phyloP scores from a whole-genome alignment of 257 asterid species.

The Apocynum venetum region DNA sequence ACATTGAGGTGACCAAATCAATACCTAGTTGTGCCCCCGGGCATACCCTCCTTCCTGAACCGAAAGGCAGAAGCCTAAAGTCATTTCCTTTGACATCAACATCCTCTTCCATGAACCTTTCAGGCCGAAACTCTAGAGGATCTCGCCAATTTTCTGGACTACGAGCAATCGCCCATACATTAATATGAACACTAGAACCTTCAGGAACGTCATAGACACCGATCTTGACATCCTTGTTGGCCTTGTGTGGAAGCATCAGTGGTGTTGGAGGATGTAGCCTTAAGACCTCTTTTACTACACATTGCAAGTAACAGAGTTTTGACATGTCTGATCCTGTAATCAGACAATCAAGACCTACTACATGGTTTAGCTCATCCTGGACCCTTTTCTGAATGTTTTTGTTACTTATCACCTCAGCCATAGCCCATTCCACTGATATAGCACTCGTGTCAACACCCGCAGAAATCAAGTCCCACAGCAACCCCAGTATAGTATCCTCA shows the following conservation, averaged over 20 bases:
- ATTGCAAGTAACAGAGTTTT: not conserved
- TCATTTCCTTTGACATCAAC: slow-evolving; percentile 1
- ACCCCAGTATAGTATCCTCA: slow-evolving; percentile 42
- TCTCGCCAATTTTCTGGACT: not conserved
- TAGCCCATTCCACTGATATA: slow-evolving; percentile 81
- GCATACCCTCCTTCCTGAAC: not conserved
- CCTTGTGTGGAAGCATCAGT: slow-evolving; percentile 8
- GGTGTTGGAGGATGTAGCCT: slow-evolving; percentile 5
- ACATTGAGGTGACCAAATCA: no score
- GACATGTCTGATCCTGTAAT: slow-evolving; percentile 10
- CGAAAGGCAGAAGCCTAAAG: slow-evolving; percentile 5
- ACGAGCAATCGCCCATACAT: not conserved
- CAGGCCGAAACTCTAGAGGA: slow-evolving; percentile 2
- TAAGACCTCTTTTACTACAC: slow-evolving; percentile 1
- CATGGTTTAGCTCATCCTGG: slow-evolving; percentile 68
- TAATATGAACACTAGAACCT: slow-evolving; percentile 3
- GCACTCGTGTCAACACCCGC: slow-evolving; percentile 79
- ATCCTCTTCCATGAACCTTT: slow-evolving; percentile 10
- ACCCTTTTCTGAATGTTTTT: slow-evolving; percentile 61
- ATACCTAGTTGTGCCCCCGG: no score
- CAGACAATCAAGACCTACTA: slow-evolving; percentile 45
- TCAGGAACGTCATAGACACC: not conserved
- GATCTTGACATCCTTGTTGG: not conserved
- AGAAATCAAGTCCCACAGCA: slow-evolving; percentile 68
- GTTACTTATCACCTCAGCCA: slow-evolving; percentile 79